Percentiles rank a stretch among this genome's conserved stretches.
Evolutionary conservation across 257 asterid genomes (phyloP).

Genomic region (Rehmannia glutinosa): DNA sequence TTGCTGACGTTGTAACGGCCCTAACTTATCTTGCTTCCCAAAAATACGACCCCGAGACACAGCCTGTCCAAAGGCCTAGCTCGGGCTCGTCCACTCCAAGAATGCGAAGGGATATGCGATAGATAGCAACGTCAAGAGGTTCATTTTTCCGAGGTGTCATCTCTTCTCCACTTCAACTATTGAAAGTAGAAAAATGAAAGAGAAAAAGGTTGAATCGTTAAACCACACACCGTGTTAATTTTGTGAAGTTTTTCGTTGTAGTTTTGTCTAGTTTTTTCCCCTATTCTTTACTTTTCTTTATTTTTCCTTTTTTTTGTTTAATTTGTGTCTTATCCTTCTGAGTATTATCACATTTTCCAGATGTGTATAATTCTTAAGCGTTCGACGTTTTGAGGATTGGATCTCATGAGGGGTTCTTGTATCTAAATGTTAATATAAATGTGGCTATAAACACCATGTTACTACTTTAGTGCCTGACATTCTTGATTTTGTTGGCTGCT

Average conservation of each 20-base stretch:
- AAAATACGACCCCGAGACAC: constrained; percentile 32
- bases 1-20: constrained; percentile 55
- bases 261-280: background rate
- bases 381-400: background rate
- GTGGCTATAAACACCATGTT: background rate
- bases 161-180: background rate
- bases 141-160: background rate
- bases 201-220: background rate
- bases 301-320: background rate
- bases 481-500: background rate
- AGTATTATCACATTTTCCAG: background rate
- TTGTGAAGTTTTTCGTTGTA: background rate
- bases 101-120: background rate
- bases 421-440: background rate
- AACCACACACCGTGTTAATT: background rate
- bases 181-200: background rate
- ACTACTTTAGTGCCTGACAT: background rate
- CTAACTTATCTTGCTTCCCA: constrained; percentile 50
- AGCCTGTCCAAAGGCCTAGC: constrained; percentile 3
- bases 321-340: too few species aligned
- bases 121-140: background rate
- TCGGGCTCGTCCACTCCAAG: background rate
- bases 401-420: background rate
- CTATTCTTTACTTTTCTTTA: background rate
- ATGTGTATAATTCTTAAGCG: background rate